Conservation (phyloP, 208 protist genomes). For the Trypanosomatidae sp. region DNA sequence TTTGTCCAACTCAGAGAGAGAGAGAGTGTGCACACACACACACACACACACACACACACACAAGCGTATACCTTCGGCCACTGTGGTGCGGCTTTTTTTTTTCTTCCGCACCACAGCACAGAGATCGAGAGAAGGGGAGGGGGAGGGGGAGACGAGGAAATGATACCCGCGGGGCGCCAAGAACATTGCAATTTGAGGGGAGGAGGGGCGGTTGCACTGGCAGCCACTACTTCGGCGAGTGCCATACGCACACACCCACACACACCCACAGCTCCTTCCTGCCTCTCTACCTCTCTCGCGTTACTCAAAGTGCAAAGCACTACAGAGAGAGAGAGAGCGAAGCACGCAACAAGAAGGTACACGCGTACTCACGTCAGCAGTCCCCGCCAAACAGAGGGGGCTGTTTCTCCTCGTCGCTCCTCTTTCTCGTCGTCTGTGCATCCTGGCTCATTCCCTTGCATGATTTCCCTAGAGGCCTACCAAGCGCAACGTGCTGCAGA, state of each 20-base stretch:
- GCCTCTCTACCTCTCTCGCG: background rate
- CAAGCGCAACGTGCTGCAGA: constrained; percentile 4
- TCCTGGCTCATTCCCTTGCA: background rate
- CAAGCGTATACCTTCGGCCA: too few relatives aligned
- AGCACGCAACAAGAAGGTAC: background rate
- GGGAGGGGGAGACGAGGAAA: background rate
- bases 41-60: too few relatives aligned
- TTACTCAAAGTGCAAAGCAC: background rate
- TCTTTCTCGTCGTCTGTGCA: background rate
- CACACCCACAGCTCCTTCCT: background rate
- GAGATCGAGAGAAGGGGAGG: background rate
- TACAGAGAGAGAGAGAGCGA: background rate
- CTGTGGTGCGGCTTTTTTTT: too few relatives aligned
- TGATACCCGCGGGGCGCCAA: too few relatives aligned
- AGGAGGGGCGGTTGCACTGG: background rate
- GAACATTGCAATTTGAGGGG: background rate
- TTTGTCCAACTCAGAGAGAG: too few relatives aligned
- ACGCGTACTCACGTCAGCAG: background rate
- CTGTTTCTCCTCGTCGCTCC: too few relatives aligned
- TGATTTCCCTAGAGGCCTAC: background rate
- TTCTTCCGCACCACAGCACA: background rate
- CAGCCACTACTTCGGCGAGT: background rate
- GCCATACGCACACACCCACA: background rate
- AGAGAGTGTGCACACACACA: too few relatives aligned
- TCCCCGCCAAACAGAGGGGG: background rate